phyloP scores from a whole-genome alignment of 176 grass and related monocot species.

The Eleusine coracana region DNA sequence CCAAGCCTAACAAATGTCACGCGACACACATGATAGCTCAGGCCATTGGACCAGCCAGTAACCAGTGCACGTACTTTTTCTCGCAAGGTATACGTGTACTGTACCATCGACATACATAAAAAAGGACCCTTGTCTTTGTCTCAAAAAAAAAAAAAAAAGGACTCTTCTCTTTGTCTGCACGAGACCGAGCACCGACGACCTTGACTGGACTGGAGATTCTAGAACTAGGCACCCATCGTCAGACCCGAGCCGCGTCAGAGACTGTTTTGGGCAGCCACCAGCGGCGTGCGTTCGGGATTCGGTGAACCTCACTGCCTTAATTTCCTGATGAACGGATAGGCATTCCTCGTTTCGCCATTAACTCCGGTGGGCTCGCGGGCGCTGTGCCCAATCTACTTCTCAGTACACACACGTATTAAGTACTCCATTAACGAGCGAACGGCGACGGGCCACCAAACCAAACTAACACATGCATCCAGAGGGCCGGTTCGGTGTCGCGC shows the following conservation, averaged over 20 bases:
- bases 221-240: background rate
- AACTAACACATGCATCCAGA: too few species aligned
- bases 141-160: too few species aligned
- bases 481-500: background rate
- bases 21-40: background rate
- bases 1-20: background rate
- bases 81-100: too few species aligned
- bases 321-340: background rate
- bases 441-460: slow-evolving; percentile 35
- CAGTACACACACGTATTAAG: background rate
- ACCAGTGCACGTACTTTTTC: background rate
- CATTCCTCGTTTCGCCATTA: background rate
- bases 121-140: too few species aligned
- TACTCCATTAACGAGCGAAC: background rate
- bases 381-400: background rate
- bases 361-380: background rate
- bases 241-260: background rate
- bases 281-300: background rate
- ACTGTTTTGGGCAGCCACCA: background rate
- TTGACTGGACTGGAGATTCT: background rate
- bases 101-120: too few species aligned
- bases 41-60: background rate
- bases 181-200: background rate
- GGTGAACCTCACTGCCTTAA: background rate
- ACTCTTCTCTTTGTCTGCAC: too few species aligned